phyloP scores from a whole-genome alignment of 1,284 basidiomycete species.

The Tilletia walkeri region DNA sequence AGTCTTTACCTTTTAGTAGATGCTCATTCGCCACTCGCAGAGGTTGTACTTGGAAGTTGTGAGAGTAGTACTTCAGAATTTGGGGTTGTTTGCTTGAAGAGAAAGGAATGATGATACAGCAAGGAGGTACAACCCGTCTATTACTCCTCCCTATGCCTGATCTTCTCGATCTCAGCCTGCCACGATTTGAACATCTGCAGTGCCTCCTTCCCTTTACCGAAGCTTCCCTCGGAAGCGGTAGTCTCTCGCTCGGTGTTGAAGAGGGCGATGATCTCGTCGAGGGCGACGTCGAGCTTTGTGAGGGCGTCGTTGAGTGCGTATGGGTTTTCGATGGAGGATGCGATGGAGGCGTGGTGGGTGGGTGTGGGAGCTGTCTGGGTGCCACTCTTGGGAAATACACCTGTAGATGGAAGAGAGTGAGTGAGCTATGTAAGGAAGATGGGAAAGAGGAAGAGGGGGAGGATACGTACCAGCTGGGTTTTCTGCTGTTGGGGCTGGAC shows the following conservation, averaged over 20 bases:
- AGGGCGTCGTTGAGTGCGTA: constrained; percentile 42
- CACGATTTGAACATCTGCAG: constrained; percentile 40
- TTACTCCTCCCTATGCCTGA: constrained; percentile 17
- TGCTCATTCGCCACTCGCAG: too few species aligned
- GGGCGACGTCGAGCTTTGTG: constrained; percentile 34
- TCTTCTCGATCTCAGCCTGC: constrained; percentile 42
- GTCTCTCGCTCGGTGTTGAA: constrained; percentile 46
- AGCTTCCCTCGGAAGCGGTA: constrained; percentile 35
- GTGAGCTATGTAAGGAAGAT: neutral
- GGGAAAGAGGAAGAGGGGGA: neutral
- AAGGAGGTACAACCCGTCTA: too few species aligned
- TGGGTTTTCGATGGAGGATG: constrained; percentile 42
- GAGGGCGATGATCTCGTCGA: constrained; percentile 43
- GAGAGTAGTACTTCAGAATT: too few species aligned
- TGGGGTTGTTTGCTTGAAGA: too few species aligned
- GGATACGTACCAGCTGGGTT: constrained; percentile 31
- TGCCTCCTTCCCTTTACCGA: constrained; percentile 43
- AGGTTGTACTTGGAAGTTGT: too few species aligned
- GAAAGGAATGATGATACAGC: too few species aligned
- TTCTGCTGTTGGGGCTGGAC: constrained; percentile 31
- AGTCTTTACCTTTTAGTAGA: too few species aligned
- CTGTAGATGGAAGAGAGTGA: neutral
- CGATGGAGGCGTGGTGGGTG: constrained; percentile 34
- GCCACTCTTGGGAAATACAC: constrained; percentile 9
- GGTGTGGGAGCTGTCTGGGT: constrained; percentile 26